Evolutionary conservation across 164 flowering plant species (phyloP), one percentile per base, ranked within the genome.

Genomic region (Aristolochia contorta): DNA sequence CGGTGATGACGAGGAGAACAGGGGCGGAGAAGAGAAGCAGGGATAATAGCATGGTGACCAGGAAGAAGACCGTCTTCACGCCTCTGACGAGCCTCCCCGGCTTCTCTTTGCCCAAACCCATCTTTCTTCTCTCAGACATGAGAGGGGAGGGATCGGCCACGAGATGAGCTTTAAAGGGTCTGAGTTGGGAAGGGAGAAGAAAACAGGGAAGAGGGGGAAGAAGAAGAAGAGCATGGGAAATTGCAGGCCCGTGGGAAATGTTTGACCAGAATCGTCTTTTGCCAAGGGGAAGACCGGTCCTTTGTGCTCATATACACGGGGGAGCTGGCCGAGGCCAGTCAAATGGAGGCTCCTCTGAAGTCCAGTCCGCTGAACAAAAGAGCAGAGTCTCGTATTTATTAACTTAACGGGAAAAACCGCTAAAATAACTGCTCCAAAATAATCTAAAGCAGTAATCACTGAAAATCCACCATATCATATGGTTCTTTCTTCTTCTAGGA

Each of bases 21-120:
- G 98, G 98, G 14, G 97, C 91, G 23, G 90, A 92, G 75, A 89
- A 69, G 8, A 92, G 22, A 9, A 89, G 84, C 19, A 92, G 72
- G 8, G 97, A 92, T 13, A 81, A 47, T 2, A 84, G 19, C 94
- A 92, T 84, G 57, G 79, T 66, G 57, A 84, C 56, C 14, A 92
- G 58, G 86, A 92, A 82, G 60, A 89, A 81, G 47, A 89, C 25
- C 8, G 94, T 87, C 78, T 86, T 89, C 9, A 86, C 30, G 37
- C 70, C 86, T 77, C 98, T 71, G 64, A 69, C 61, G 0, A 75
- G 47, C 62, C 72, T 75, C 50, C 62, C 77, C 16, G 68, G 52
- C 71, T 67, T 84, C 70, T 82, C 87, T 61, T 85, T 85, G 5
- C 59, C 62, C 57, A 82, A 69, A 0, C 88, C 89, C 90, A 85